Evolutionary conservation across 805 yeast species (phyloP).

Genomic region (Pichia insulana): DNA sequence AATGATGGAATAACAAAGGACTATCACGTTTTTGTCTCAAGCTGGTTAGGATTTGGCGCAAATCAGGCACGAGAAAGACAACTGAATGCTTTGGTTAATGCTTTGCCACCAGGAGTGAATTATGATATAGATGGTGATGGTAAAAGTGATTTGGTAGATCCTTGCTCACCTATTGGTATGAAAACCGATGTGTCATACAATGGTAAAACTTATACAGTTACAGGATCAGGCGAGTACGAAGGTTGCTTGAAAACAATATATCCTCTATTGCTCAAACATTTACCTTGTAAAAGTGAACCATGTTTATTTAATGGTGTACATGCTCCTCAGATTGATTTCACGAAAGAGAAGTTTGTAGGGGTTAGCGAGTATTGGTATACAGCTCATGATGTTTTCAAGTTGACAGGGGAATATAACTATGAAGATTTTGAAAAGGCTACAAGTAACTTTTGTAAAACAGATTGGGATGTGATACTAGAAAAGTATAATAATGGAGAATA

Average conservation of each 20-base stretch:
- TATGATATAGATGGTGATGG: conserved; percentile 40
- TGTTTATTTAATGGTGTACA: conserved; percentile 94
- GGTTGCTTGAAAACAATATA: conserved; percentile 63
- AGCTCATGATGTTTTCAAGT: conserved; percentile 79
- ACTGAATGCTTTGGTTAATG: conserved; percentile 42
- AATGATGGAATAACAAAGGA: conserved; percentile 60
- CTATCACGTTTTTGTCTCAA: conserved; percentile 87
- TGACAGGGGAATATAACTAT: conserved; percentile 85
- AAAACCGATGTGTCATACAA: conserved; percentile 37
- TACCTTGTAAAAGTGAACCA: conserved; percentile 81
- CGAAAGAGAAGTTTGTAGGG: conserved; percentile 78
- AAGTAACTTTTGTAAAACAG: conserved; percentile 62
- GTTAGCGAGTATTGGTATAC: conserved; percentile 97
- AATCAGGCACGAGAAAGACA: conserved; percentile 82
- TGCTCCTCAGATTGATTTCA: conserved; percentile 80
- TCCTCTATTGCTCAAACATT: conserved; percentile 67
- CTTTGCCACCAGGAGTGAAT: conserved; percentile 37
- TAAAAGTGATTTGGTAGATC: conserved; percentile 50
- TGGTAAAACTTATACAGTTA: conserved; percentile 39
- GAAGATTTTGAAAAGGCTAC: conserved; percentile 57
- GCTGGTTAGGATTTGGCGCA: conserved; percentile 98
- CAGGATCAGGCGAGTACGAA: conserved; percentile 75
- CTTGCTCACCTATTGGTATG: conserved; percentile 71
- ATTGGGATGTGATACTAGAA: conserved; percentile 51
- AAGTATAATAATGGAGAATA: conserved; percentile 48